A percentile compares a stretch with the other conserved stretches of the same genome.
Conservation (phyloP, 2,329 filamentous ascomycete genomes). For the Thyridium curvatum region DNA sequence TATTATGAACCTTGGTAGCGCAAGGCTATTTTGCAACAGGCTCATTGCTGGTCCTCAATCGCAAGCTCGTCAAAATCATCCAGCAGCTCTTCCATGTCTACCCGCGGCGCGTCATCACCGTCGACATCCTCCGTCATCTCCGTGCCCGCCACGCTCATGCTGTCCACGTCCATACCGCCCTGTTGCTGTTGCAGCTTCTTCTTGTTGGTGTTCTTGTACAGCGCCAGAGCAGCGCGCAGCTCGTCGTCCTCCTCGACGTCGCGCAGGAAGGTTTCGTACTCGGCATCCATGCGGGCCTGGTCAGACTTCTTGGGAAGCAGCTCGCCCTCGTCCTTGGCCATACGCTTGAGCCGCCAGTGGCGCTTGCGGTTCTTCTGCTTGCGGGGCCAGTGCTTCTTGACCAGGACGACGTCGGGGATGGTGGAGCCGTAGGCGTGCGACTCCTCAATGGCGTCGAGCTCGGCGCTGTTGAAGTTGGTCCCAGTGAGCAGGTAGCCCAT, state of each 20-base stretch:
- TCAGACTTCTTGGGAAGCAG: constrained; percentile 81
- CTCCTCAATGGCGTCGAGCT: constrained; percentile 77
- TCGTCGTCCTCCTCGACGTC: constrained; percentile 96
- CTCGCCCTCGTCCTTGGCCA: constrained; percentile 85
- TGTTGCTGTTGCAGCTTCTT: constrained; percentile 31
- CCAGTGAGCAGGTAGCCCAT: constrained; percentile 91
- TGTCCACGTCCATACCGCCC: constrained; percentile 37
- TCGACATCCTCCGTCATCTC: constrained; percentile 31
- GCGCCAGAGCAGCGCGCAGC: constrained; percentile 70
- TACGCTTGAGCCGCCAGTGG: constrained; percentile 92
- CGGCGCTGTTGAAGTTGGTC: constrained; percentile 85
- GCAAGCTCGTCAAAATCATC: constrained; percentile 91
- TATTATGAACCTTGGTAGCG: too few relatives aligned
- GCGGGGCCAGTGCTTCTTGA: constrained; percentile 93
- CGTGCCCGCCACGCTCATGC: constrained; percentile 61
- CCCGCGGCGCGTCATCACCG: constrained; percentile 52
- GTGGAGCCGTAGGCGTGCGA: constrained; percentile 68
- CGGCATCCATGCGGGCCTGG: constrained; percentile 79
- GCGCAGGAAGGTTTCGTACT: constrained; percentile 95
- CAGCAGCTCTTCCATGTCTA: constrained; percentile 75
- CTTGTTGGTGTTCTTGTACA: constrained; percentile 69
- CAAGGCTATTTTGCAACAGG: too few relatives aligned
- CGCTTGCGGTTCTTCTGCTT: constrained; percentile 77
- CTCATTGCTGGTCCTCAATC: constrained; percentile 45
- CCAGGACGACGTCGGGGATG: constrained; percentile 87